Evolutionary conservation across 306 rosid genomes (phyloP).

Genomic region (Abrus pulchellus): DNA sequence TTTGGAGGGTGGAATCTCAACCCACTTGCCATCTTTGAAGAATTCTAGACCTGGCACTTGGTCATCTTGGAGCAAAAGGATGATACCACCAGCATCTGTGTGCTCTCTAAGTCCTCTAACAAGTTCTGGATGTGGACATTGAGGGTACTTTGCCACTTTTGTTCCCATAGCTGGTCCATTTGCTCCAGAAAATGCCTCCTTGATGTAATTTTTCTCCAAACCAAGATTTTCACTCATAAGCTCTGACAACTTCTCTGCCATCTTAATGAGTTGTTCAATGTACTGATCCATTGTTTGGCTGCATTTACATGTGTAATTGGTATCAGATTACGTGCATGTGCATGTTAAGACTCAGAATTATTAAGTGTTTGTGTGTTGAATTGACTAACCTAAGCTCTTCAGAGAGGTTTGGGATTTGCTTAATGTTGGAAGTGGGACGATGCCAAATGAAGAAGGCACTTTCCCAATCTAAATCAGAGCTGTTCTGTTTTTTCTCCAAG

Average conservation of each 20-base stretch:
- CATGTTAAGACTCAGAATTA: neutral
- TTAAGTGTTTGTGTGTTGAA: neutral
- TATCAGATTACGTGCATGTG: conserved; percentile 12
- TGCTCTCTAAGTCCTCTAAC: conserved; percentile 92
- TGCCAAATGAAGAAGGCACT: conserved; percentile 85
- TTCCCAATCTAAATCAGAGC: conserved; percentile 79
- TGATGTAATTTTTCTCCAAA: conserved; percentile 62
- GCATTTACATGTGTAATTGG: conserved; percentile 41
- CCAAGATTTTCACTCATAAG: conserved; percentile 84
- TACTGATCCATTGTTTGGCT: conserved; percentile 76
- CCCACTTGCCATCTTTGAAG: conserved; percentile 78
- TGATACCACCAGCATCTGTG: conserved; percentile 96
- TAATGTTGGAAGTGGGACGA: conserved; percentile 74
- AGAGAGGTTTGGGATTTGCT: conserved; percentile 60
- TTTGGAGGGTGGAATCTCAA: conserved; percentile 91
- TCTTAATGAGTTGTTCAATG: conserved; percentile 63
- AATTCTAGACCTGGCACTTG: conserved; percentile 78
- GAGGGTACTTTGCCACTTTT: conserved; percentile 88
- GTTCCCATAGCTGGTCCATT: conserved; percentile 82
- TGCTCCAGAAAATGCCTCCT: conserved; percentile 65
- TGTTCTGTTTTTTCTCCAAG: conserved; percentile 49
- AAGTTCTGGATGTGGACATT: conserved; percentile 64
- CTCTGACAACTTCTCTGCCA: conserved; percentile 79
- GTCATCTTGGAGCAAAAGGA: conserved; percentile 91
- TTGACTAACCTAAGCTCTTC: conserved; percentile 69